Conservation (phyloP, 2,329 filamentous ascomycete species). For the Ascochyta lentis region DNA sequence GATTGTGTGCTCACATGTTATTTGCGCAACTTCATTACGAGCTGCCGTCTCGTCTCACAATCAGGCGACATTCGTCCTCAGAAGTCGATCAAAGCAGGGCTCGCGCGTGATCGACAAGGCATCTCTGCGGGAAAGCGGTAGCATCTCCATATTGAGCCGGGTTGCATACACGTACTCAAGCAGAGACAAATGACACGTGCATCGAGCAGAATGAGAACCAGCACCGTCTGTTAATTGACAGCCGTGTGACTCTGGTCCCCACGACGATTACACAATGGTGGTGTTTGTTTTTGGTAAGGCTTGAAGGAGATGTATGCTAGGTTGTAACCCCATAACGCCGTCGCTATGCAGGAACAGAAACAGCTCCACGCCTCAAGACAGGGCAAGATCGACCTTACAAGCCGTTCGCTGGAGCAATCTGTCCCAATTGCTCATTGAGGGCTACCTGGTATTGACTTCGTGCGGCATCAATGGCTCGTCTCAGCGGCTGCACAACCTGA, state of each 20-base stretch:
- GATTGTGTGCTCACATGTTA: not conserved
- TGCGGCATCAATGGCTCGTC: slow-evolving; percentile 73
- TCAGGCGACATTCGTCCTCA: slow-evolving; percentile 12
- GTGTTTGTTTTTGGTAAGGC: not conserved
- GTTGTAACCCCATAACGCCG: slow-evolving; percentile 26
- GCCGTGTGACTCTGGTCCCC: too few species aligned
- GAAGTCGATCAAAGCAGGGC: slow-evolving; percentile 7
- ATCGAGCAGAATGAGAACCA: not conserved
- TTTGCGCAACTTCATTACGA: slow-evolving; percentile 4
- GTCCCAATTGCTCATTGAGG: slow-evolving; percentile 63
- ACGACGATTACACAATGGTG: not conserved
- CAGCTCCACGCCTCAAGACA: not conserved
- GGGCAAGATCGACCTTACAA: not conserved
- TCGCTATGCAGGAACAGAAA: slow-evolving; percentile 41
- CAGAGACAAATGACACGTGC: not conserved
- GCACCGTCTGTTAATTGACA: not conserved
- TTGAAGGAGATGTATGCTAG: not conserved
- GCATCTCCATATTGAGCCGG: not conserved
- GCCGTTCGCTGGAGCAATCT: slow-evolving; percentile 12
- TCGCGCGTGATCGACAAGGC: slow-evolving; percentile 6
- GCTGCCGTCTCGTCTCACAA: slow-evolving; percentile 3
- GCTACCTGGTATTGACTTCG: slow-evolving; percentile 74
- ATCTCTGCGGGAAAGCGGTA: slow-evolving; percentile 2
- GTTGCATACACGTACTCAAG: not conserved
- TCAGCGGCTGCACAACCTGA: slow-evolving; percentile 76